phyloP scores from a whole-genome alignment of 495 filamentous ascomycete species.

The Penicillium desertorum region DNA sequence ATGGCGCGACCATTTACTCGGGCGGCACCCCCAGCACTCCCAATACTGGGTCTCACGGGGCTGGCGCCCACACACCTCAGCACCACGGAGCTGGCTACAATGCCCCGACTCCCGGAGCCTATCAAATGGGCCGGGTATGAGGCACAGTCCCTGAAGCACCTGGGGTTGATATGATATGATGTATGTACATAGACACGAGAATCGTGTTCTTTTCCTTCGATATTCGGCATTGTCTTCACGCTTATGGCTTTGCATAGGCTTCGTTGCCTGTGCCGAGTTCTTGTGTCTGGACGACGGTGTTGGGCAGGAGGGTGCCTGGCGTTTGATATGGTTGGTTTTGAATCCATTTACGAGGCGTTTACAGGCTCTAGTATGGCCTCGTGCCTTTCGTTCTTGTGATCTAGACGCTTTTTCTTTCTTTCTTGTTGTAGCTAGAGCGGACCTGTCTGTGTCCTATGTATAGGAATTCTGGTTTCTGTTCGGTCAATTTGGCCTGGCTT shows the following conservation, averaged over 20 bases:
- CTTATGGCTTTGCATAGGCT: conserved; percentile 26
- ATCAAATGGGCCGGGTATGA: conserved; percentile 46
- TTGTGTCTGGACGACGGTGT: conserved; percentile 25
- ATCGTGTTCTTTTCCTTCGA: conserved; percentile 28
- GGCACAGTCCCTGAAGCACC: conserved; percentile 2
- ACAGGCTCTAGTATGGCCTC: conserved; percentile 16
- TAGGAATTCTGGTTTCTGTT: conserved; percentile 7
- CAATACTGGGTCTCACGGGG: conserved; percentile 52
- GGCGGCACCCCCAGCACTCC: conserved; percentile 72
- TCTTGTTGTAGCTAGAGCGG: conserved; percentile 22
- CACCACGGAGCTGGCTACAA: conserved; percentile 53
- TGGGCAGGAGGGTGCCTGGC: conserved; percentile 26
- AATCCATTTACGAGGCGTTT: conserved; percentile 31
- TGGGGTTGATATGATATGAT: conserved; percentile 33
- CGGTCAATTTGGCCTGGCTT: not conserved
- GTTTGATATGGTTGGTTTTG: conserved; percentile 22
- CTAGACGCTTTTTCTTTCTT: conserved; percentile 19
- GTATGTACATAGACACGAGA: conserved; percentile 35
- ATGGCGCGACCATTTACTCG: conserved; percentile 58
- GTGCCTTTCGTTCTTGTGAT: conserved; percentile 18
- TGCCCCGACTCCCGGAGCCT: conserved; percentile 62
- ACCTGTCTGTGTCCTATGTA: conserved; percentile 8
- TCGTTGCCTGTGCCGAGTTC: conserved; percentile 13
- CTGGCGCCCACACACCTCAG: conserved; percentile 58
- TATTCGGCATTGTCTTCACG: conserved; percentile 32